Base-by-base conservation (phyloP, 23 red algal species). In the Gracilariopsis chorda region DNA sequence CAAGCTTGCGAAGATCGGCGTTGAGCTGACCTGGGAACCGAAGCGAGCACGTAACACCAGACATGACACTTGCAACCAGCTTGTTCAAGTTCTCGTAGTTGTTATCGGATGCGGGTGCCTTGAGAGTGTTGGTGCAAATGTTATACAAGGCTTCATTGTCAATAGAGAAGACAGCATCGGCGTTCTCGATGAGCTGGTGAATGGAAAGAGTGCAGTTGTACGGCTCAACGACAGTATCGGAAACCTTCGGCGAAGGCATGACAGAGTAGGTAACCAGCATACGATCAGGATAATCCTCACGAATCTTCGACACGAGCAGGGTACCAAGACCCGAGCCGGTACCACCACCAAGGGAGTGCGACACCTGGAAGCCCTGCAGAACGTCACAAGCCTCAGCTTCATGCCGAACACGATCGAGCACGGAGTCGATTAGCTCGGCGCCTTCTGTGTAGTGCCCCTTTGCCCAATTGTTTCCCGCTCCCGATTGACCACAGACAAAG, bases 401-500 rank as follows among this genome's bases (percentile, higher is more conserved):
- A 30, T 80, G 49, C 42, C 93, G 97, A 48, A 99, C 84, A 29
- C 94, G 74, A 84, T 99, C 97, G 61, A 99, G 70, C 4, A 90
- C 89, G 14, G 47, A 36, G n/a, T 99, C 97, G 16, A 99, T 78
- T 19, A 99, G 93, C 65, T 99, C 97, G 23, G 97, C 97, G 80
- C 97, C 97, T 58, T 99, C 97, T 30, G 97, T 99, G 93, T 99
- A 99, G 58, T 99, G 97, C 19, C 97, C 97, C 52, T 99, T 99
- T 0, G 97, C 97, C 97, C 97, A 99, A 91, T 99, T 99, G 71
- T 99, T 99, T 48, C 97, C 97, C 9, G 97, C 97, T 32, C 93
- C 88, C 28, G 91, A 92, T 79, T 95, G 93, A 42, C 93, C 93
- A 68, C 89, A 82, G 9, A 94, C 93, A 94, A 99, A 96, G 62